Evolutionary conservation across 495 filamentous ascomycete species (phyloP), one percentile per base, ranked within the genome.

Genomic region (Penicillium goetzii): DNA sequence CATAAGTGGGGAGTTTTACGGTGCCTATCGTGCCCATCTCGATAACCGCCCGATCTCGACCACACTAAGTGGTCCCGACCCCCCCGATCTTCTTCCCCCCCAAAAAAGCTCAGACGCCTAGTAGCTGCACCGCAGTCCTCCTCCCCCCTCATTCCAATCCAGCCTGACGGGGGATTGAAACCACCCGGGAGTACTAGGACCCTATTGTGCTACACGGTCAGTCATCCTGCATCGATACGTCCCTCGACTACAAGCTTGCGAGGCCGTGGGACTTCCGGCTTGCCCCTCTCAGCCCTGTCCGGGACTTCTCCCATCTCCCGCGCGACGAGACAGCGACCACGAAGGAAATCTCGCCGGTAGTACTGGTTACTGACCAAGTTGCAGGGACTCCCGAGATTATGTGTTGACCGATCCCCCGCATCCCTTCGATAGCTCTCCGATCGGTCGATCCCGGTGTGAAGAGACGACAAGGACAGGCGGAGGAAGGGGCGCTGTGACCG

Each of bases 41-140:
- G 68, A 71, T 70, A 62, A 71, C 6, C 60, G 49, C 49, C 61
- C 62, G 61, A 68, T 69, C 66, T 55, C 59, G 61, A 67, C 63
- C 54, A 61, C 65, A 66, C 68, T 68, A 67, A 64, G 64, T 70
- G 61, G 65, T 45, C 59, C n/a, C n/a, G n/a, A n/a, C n/a, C n/a
- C 61, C 34, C 49, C 55, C 69, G 69, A 67, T 71, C 69, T 64
- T 33, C 21, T 40, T 32, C 5, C 30, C 60, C 60, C 64, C 60
- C 23, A 64, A 68, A 68, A 68, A 72, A 71, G 62, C 68, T 66
- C 68, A 72, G 67, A 67, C 52, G 25, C 4, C 30, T 21, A 17
- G 17, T 12, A 36, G 52, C 52, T 36, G 32, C 52, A 55, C 32
- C 52, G n/a, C 30, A 30, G 30, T 33, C 15, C 50, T 9, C 28